phyloP scores from a whole-genome alignment of 225 moss, liverwort and hornwort genomes.

The Bryoerythrophyllum caledonicum region DNA sequence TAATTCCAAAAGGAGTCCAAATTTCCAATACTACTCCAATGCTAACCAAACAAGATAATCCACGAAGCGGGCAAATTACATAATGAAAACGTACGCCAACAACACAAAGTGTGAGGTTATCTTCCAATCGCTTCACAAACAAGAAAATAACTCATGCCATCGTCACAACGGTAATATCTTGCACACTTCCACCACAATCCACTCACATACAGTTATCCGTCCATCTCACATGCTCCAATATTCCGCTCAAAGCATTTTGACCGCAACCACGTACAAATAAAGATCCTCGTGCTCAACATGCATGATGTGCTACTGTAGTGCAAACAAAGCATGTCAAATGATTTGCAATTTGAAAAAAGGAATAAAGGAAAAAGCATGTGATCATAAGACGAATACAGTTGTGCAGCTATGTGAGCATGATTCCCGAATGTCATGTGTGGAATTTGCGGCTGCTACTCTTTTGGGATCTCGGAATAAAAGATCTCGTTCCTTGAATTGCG shows the following conservation, averaged over 20 bases:
- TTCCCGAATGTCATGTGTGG: neutral
- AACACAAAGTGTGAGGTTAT: neutral
- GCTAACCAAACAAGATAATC: no score
- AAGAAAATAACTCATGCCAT: neutral
- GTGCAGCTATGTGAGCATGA: neutral
- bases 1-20: no score
- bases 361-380: no score
- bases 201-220: neutral
- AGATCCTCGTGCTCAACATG: slow-evolving; percentile 1
- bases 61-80: no score
- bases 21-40: no score
- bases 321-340: neutral
- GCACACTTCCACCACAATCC: neutral
- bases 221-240: neutral
- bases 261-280: neutral
- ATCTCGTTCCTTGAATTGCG: neutral
- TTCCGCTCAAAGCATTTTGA: neutral
- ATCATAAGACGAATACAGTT: slow-evolving; percentile 9
- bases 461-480: slow-evolving; percentile 6
- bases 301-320: neutral
- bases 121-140: neutral
- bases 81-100: neutral
- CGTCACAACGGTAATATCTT: neutral
- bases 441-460: slow-evolving; percentile 4
- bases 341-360: neutral